Evolutionary conservation across 192 early-diverging fungal genomes (phyloP), one percentile per base, ranked within the genome.

Genomic region (Coemansia asiatica): DNA sequence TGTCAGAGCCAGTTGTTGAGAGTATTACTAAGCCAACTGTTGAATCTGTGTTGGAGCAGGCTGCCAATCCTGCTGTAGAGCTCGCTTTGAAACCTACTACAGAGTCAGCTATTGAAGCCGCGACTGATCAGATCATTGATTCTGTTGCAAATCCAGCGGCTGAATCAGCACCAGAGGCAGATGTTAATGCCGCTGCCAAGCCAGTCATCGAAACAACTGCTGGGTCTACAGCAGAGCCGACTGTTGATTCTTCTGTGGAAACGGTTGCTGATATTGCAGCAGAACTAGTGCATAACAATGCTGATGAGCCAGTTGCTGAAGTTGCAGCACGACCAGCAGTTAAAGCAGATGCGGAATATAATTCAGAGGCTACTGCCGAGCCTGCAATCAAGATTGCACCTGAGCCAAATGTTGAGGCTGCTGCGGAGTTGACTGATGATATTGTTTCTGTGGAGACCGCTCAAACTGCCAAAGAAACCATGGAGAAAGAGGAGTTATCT

Each of bases 161-260:
- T 63, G 61, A 23, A 25, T 35, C 46, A 3, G 46, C n/a, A n/a
- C n/a, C n/a, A n/a, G n/a, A n/a, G n/a, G n/a, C n/a, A n/a, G n/a
- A n/a, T n/a, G 31, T 18, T 27, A 51, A 74, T 29, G 6, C 56
- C 1, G 29, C n/a, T 60, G 47, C 44, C 2, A 56, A 59, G 29
- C 13, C 51, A 35, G 2, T 35, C 15, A 51, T 3, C 35, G 66
- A 40, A 23, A 1, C 31, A n/a, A n/a, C n/a, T n/a, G n/a, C n/a
- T n/a, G n/a, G n/a, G n/a, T n/a, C n/a, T n/a, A 36, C 57, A 25
- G 0, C 46, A 26, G 35, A 36, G 40, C 28, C 60, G 8, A 12
- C 16, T 2, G 8, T 10, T 27, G 63, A n/a, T n/a, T n/a, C n/a
- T n/a, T n/a, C n/a, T n/a, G n/a, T n/a, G n/a, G n/a, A n/a, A n/a